phyloP scores from a whole-genome alignment of 768 basidiomycete genomes.

The Mrakia hoshinonis region DNA sequence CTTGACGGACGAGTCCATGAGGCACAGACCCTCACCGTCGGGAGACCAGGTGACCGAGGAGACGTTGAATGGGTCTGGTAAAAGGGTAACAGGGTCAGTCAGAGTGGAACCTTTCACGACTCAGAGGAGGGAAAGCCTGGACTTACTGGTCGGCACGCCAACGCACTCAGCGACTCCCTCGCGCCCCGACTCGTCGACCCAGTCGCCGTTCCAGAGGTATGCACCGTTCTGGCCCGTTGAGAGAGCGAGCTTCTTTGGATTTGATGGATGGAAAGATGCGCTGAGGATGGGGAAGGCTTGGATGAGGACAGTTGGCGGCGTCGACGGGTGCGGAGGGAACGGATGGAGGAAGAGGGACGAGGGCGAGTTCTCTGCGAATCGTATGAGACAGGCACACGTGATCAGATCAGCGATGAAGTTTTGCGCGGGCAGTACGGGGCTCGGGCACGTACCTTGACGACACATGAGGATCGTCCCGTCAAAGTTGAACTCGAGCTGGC shows the following conservation, averaged over 20 bases:
- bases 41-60: constrained; percentile 14
- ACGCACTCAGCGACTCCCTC: constrained; percentile 27
- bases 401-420: neutral
- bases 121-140: neutral
- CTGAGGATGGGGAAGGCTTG: constrained; percentile 1
- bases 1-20: constrained; percentile 1
- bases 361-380: constrained; percentile 13
- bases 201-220: constrained; percentile 25
- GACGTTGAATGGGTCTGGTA: constrained; percentile 15
- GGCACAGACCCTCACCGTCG: constrained; percentile 2
- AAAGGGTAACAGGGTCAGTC: neutral
- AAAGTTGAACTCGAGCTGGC: constrained; percentile 72
- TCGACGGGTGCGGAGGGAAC: neutral
- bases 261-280: constrained; percentile 16
- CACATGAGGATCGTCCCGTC: constrained; percentile 64
- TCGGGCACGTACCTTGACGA: constrained; percentile 53
- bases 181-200: neutral
- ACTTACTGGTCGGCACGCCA: constrained; percentile 25
- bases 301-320: constrained; percentile 10
- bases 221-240: constrained; percentile 12
- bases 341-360: constrained; percentile 7
- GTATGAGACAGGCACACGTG: neutral
- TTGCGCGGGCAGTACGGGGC: neutral
- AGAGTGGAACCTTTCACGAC: neutral
- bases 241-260: constrained; percentile 16